Conservation (phyloP, 1,139 yeast genomes). For the Meyerozyma sp. region DNA sequence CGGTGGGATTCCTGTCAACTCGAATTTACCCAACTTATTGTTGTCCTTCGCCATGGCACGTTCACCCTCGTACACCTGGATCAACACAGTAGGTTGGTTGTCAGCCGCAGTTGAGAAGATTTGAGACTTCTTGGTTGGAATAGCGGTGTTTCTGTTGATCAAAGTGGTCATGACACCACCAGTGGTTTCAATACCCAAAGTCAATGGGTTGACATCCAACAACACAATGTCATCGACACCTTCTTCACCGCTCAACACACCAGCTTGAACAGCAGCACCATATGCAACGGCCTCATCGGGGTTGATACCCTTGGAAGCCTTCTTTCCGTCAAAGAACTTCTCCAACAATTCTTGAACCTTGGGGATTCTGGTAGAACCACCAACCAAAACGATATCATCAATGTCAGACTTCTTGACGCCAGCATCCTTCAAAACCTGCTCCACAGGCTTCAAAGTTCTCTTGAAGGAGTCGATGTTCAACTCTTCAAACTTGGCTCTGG, state of each 20-base stretch:
- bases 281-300: slow-evolving; percentile 71
- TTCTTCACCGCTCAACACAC: slow-evolving; percentile 78
- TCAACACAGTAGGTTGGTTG: slow-evolving; percentile 44
- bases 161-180: slow-evolving; percentile 48
- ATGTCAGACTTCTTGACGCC: slow-evolving; percentile 77
- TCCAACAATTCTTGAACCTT: slow-evolving; percentile 90
- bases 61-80: slow-evolving; percentile 46
- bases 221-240: slow-evolving; percentile 46
- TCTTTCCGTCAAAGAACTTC: slow-evolving; percentile 84
- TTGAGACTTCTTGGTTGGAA: slow-evolving; percentile 45
- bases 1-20: slow-evolving; percentile 44
- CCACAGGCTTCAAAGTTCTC: slow-evolving; percentile 89
- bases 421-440: slow-evolving; percentile 86
- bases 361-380: slow-evolving; percentile 98
- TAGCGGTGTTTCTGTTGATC: slow-evolving; percentile 44
- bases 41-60: slow-evolving; percentile 44
- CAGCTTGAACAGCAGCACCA: slow-evolving; percentile 75
- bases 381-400: slow-evolving; percentile 90
- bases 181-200: slow-evolving; percentile 46
- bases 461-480: slow-evolving; percentile 81
- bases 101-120: slow-evolving; percentile 45
- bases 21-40: slow-evolving; percentile 42
- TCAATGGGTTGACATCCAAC: slow-evolving; percentile 45
- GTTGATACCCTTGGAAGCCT: slow-evolving; percentile 92
- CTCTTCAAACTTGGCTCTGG: slow-evolving; percentile 96